Conservation (phyloP, 2,329 filamentous ascomycete species). For the Hymenoscyphus scutula region DNA sequence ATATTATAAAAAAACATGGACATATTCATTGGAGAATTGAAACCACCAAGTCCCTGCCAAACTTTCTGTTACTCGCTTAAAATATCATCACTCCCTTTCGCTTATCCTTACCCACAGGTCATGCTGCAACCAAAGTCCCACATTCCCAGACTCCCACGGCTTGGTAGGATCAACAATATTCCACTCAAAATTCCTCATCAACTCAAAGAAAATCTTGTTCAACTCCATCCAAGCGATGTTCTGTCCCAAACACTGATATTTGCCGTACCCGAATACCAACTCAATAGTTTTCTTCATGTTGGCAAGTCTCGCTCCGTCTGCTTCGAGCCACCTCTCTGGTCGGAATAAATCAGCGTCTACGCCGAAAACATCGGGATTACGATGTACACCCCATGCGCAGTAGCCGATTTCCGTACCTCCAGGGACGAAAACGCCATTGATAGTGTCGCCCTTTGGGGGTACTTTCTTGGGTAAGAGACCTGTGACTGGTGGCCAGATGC, state of each 20-base stretch:
- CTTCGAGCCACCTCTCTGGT: conserved; percentile 49
- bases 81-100: neutral
- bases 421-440: conserved; percentile 17
- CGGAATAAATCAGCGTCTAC: conserved; percentile 41
- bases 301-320: conserved; percentile 11
- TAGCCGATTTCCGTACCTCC: conserved; percentile 26
- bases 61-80: neutral
- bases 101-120: conserved; percentile 10
- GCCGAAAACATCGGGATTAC: conserved; percentile 22
- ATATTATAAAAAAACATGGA: no score
- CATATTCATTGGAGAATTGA: no score
- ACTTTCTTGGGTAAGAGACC: conserved; percentile 24
- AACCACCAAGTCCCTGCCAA: no score
- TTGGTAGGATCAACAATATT: conserved; percentile 9
- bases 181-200: conserved; percentile 12
- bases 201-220: conserved; percentile 44
- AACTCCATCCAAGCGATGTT: conserved; percentile 49
- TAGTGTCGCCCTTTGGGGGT: conserved; percentile 17
- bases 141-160: conserved; percentile 2
- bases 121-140: conserved; percentile 11
- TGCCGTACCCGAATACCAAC: conserved; percentile 44
- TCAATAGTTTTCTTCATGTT: conserved; percentile 43
- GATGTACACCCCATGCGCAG: conserved; percentile 41
- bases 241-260: conserved; percentile 46
- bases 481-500: conserved; percentile 45